phyloP scores from a whole-genome alignment of 129 eudicot species.

The Flaveria bidentis region DNA sequence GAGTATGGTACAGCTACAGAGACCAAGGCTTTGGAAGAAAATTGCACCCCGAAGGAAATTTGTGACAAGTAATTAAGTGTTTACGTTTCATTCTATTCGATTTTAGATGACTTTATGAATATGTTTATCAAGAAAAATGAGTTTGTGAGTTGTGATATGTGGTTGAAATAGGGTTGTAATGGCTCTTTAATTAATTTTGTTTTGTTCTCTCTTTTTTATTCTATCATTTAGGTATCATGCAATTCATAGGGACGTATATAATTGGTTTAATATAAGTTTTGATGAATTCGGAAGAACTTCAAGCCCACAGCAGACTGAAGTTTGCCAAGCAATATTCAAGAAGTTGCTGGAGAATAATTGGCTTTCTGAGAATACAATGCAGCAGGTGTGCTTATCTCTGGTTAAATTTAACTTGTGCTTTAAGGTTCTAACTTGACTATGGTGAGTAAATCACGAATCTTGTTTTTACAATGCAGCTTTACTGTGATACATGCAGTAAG shows the following conservation, averaged over 20 bases:
- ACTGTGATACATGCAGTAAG: conserved; percentile 79
- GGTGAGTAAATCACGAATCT: conserved; percentile 7
- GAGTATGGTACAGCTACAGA: conserved; percentile 98
- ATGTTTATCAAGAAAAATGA: background rate
- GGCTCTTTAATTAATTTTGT: background rate
- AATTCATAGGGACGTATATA: conserved; percentile 78
- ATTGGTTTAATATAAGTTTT: conserved; percentile 84
- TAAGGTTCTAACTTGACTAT: background rate
- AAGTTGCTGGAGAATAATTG: conserved; percentile 76
- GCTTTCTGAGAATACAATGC: conserved; percentile 92
- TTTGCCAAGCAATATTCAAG: conserved; percentile 86
- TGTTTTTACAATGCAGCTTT: conserved; percentile 58
- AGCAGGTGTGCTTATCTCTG: conserved; percentile 58
- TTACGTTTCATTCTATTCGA: background rate
- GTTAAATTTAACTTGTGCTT: background rate
- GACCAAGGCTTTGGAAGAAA: conserved; percentile 93
- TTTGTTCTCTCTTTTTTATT: no score
- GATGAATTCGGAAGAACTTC: conserved; percentile 97
- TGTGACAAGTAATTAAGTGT: conserved; percentile 69
- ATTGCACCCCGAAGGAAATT: conserved; percentile 71
- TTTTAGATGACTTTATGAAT: background rate
- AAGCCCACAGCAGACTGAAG: conserved; percentile 85
- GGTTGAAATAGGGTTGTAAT: background rate
- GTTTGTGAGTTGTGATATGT: background rate
- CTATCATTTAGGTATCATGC: conserved; percentile 70